Evolutionary conservation across 2,329 filamentous ascomycete species (phyloP).

Genomic region (Pyricularia grisea): DNA sequence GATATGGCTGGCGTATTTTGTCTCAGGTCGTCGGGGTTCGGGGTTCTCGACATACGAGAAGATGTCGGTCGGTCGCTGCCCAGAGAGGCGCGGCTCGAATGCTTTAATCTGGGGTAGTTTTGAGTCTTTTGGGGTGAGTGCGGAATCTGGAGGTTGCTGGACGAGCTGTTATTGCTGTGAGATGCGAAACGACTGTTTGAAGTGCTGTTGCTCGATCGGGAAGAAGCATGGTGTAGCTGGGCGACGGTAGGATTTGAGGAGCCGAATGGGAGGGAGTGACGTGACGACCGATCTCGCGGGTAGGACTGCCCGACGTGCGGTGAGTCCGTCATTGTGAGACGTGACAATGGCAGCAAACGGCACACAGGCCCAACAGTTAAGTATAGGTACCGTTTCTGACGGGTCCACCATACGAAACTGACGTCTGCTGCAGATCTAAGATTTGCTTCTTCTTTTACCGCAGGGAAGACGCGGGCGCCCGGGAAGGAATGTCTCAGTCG

Average conservation of each 20-base stretch:
- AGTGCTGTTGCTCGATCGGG: constrained; percentile 34
- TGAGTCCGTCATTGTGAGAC: background rate
- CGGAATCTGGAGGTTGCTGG: constrained; percentile 26
- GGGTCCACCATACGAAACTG: background rate
- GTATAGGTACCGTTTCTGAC: background rate
- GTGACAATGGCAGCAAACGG: background rate
- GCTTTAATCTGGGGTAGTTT: constrained; percentile 30
- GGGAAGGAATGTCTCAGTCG: background rate
- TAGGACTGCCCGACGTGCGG: background rate
- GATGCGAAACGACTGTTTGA: constrained; percentile 30
- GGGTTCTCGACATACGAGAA: constrained; percentile 27
- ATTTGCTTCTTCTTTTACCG: background rate
- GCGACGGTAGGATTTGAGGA: constrained; percentile 4
- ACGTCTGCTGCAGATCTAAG: background rate
- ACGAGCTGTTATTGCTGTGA: constrained; percentile 31
- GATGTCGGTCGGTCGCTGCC: constrained; percentile 24
- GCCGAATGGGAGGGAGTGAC: background rate
- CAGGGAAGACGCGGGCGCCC: background rate
- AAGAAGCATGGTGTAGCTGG: constrained; percentile 30
- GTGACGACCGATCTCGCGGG: background rate
- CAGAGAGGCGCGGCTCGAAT: constrained; percentile 20
- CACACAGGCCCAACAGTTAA: background rate
- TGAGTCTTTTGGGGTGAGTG: constrained; percentile 20
- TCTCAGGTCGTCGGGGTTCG: constrained; percentile 30
- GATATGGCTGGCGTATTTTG: constrained; percentile 31